phyloP scores from a whole-genome alignment of 2,329 filamentous ascomycete genomes.

The Raffaelea deltoideospora region DNA sequence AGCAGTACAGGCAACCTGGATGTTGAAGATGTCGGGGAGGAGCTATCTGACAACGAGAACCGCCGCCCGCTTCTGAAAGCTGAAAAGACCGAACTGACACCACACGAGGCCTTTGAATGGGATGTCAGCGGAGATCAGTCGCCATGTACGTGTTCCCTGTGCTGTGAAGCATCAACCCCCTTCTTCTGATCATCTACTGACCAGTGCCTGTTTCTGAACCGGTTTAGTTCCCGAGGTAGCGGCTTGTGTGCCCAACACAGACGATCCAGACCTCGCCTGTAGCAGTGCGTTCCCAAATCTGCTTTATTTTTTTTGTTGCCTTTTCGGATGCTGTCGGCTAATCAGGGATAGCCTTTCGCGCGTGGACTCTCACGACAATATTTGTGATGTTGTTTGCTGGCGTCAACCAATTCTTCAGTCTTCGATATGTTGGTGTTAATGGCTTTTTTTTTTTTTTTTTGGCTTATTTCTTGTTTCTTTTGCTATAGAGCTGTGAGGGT shows the following conservation, averaged over 20 bases:
- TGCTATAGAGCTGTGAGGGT: not conserved
- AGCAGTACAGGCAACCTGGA: too few relatives aligned
- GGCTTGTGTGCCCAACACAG: constrained; percentile 6
- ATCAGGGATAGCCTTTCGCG: constrained; percentile 2
- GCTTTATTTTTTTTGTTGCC: not conserved
- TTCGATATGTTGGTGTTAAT: constrained; percentile 6
- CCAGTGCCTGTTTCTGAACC: not conserved
- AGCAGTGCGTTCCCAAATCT: constrained; percentile 1
- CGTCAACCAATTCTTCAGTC: constrained; percentile 6
- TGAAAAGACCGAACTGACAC: constrained; percentile 2
- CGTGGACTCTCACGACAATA: constrained; percentile 5
- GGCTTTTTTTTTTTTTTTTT: too few relatives aligned
- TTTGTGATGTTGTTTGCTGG: constrained; percentile 6
- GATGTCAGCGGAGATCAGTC: constrained; percentile 5
- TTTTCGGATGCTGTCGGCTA: not conserved
- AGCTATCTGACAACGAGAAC: too few relatives aligned
- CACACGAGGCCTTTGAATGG: constrained; percentile 3
- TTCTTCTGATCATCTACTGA: not conserved
- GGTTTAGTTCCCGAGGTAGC: constrained; percentile 5
- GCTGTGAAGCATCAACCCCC: not conserved
- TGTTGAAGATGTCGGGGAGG: too few relatives aligned
- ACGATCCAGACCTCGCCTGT: constrained; percentile 4
- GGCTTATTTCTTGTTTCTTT: not conserved
- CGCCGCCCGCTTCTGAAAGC: too few relatives aligned
- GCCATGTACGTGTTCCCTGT: constrained; percentile 2